A percentile compares a stretch with the other conserved stretches of the same genome.
Evolutionary conservation across 805 yeast species (phyloP).

Genomic region (Candida gorgasii): DNA sequence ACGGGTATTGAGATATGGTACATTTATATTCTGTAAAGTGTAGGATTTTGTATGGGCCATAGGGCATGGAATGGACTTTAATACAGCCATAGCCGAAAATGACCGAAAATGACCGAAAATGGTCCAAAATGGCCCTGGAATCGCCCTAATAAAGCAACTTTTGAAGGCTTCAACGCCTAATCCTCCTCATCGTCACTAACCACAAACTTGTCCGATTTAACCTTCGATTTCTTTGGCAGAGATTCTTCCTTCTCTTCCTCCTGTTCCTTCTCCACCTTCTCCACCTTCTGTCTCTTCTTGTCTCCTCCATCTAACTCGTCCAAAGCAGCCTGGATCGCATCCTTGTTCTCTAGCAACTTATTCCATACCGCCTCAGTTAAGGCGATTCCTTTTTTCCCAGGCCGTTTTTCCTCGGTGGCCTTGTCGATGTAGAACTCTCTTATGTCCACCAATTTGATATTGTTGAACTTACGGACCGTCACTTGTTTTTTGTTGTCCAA

Average conservation of each 20-base stretch:
- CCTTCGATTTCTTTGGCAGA: too few relatives aligned
- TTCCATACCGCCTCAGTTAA: constrained; percentile 59
- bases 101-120: too few relatives aligned
- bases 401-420: constrained; percentile 63
- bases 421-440: constrained; percentile 69
- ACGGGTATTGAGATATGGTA: too few relatives aligned
- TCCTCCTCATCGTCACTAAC: constrained; percentile 22
- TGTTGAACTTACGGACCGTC: constrained; percentile 71
- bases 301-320: constrained; percentile 34
- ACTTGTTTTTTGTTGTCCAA: constrained; percentile 56
- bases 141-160: background rate
- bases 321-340: constrained; percentile 53
- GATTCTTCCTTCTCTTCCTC: constrained; percentile 12
- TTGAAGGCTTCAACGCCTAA: background rate
- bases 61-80: too few relatives aligned
- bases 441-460: constrained; percentile 70
- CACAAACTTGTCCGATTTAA: constrained; percentile 12
- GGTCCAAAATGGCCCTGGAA: too few relatives aligned
- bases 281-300: constrained; percentile 10
- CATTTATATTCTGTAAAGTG: too few relatives aligned
- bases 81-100: too few relatives aligned
- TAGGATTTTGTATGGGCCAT: too few relatives aligned
- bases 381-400: constrained; percentile 79
- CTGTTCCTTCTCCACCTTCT: constrained; percentile 12
- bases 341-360: constrained; percentile 44